phyloP scores from a whole-genome alignment of 2,329 filamentous ascomycete genomes.

The Nemania abortiva region DNA sequence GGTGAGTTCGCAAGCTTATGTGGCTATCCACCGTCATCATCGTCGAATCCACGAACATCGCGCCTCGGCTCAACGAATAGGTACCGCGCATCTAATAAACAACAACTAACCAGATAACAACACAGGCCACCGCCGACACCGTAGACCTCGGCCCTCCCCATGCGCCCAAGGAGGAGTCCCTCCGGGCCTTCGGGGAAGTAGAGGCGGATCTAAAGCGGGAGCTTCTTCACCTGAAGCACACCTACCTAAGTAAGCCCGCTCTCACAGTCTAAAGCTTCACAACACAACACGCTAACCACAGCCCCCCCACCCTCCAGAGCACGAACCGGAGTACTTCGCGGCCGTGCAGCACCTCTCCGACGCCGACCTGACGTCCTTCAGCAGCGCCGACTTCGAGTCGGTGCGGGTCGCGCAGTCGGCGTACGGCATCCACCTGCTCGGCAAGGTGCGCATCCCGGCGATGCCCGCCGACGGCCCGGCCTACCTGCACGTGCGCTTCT shows the following conservation, averaged over 20 bases:
- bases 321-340: conserved; percentile 68
- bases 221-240: conserved; percentile 58
- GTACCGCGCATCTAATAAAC: background rate
- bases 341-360: conserved; percentile 58
- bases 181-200: conserved; percentile 63
- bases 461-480: conserved; percentile 53
- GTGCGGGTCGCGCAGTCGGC: conserved; percentile 61
- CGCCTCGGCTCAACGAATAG: too few species aligned
- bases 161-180: conserved; percentile 62
- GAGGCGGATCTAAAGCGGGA: conserved; percentile 64
- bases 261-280: background rate
- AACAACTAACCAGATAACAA: conserved; percentile 6
- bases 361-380: conserved; percentile 54
- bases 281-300: background rate
- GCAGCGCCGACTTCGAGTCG: conserved; percentile 56
- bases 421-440: conserved; percentile 63
- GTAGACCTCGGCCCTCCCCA: conserved; percentile 63
- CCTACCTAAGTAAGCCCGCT: conserved; percentile 43
- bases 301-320: conserved; percentile 52
- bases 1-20: conserved; percentile 12
- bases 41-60: too few species aligned
- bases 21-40: too few species aligned
- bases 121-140: conserved; percentile 65
- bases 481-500: conserved; percentile 63
- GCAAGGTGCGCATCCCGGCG: conserved; percentile 62